Percentiles rank a stretch among this genome's conserved stretches.
Evolutionary conservation across 345 rosid species (phyloP).

Genomic region (Litchi chinensis): DNA sequence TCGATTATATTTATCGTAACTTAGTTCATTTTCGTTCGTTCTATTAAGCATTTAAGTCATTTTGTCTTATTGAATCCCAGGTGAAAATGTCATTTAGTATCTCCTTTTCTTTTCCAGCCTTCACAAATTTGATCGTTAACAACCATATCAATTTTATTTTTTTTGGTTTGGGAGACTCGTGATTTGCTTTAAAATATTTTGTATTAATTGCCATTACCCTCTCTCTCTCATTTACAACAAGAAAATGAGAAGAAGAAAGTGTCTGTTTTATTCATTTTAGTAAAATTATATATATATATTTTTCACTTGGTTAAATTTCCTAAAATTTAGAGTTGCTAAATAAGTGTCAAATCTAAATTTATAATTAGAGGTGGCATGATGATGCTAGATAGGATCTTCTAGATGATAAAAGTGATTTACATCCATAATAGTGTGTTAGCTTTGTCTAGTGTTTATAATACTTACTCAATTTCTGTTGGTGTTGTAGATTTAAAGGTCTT

Average conservation of each 20-base stretch:
- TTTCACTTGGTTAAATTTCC: neutral
- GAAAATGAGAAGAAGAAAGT: neutral
- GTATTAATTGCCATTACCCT: neutral
- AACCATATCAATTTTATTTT: neutral
- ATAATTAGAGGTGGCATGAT: neutral
- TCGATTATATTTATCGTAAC: neutral
- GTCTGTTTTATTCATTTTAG: neutral
- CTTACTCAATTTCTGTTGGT: neutral
- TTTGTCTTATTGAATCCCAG: neutral
- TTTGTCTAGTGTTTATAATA: constrained; percentile 8
- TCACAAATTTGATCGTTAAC: neutral
- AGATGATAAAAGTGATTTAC: constrained; percentile 1
- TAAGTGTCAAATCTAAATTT: neutral
- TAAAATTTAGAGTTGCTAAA: neutral
- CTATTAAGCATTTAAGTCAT: neutral
- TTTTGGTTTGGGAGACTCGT: neutral
- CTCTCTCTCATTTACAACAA: neutral
- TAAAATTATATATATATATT: neutral
- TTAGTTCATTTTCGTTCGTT: neutral
- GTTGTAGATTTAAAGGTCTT: constrained; percentile 6
- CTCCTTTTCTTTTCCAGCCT: neutral
- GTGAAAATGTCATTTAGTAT: neutral
- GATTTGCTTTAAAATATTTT: neutral
- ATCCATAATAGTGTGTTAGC: neutral
- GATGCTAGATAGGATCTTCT: neutral